Percentiles rank a stretch among this genome's conserved stretches.
phyloP scores from a whole-genome alignment of 2,329 filamentous ascomycete genomes.

The Mollisia scopiformis region DNA sequence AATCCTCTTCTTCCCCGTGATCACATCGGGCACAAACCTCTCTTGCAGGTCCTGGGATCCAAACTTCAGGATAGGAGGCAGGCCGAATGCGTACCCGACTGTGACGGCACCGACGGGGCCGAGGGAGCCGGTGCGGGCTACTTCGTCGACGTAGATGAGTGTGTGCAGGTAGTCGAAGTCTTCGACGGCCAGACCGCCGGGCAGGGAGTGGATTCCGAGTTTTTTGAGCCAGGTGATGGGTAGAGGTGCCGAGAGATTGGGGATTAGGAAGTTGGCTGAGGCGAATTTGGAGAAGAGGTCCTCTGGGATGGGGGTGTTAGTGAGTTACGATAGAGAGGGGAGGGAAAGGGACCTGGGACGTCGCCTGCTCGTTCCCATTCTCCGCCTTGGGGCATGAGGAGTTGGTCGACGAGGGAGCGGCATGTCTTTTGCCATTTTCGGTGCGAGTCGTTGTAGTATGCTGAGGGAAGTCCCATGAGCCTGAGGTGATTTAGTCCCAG shows the following conservation, averaged over 20 bases:
- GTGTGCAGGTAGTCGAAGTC: slow-evolving; percentile 75
- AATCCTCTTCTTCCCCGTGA: slow-evolving; percentile 65
- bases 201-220: slow-evolving; percentile 66
- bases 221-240: slow-evolving; percentile 69
- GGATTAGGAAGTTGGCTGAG: slow-evolving; percentile 69
- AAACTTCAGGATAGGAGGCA: slow-evolving; percentile 73
- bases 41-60: slow-evolving; percentile 64
- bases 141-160: slow-evolving; percentile 71
- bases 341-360: slow-evolving; percentile 23
- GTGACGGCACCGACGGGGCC: slow-evolving; percentile 69
- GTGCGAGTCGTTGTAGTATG: slow-evolving; percentile 71
- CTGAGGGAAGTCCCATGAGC: slow-evolving; percentile 69
- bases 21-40: slow-evolving; percentile 67
- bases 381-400: slow-evolving; percentile 63
- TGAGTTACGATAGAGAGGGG: not conserved
- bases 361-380: slow-evolving; percentile 69
- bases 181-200: slow-evolving; percentile 68
- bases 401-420: slow-evolving; percentile 65
- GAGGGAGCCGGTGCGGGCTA: slow-evolving; percentile 64
- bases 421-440: slow-evolving; percentile 68
- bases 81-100: slow-evolving; percentile 72
- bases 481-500: slow-evolving; percentile 31
- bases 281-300: slow-evolving; percentile 68
- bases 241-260: slow-evolving; percentile 68
- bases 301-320: slow-evolving; percentile 44